Evolutionary conservation across 1,284 basidiomycete species (phyloP), one percentile per base, ranked within the genome.

Genomic region (Waitea zeae): DNA sequence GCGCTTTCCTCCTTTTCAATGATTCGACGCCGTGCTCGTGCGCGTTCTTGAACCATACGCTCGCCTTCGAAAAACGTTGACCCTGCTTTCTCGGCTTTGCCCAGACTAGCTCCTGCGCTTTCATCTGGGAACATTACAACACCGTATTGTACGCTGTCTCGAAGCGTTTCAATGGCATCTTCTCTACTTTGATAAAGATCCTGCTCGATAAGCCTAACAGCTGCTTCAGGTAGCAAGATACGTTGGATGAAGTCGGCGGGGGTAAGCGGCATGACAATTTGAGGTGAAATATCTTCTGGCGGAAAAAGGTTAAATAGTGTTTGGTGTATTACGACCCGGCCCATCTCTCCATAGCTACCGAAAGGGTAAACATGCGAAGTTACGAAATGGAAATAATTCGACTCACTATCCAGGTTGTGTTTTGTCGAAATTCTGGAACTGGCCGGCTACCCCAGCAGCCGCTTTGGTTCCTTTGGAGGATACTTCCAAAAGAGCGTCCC

Each of bases 401-500:
- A 58, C 81, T 58, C 47, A 86, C 82, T 86, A 86, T 58, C 82
- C 81, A 26, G 81, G 78, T 43, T 82, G 79, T 2, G 69, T 67
- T 53, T 71, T 79, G 44, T 80, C 67, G 45, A 86, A 86, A 43
- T 57, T 78, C 17, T 67, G 61, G 44, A 81, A 80, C 45, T 84
- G 81, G 2, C 67, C 78, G 31, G 61, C 65, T 32, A 81, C 64
- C 20, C 79, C 72, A 2, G 67, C 61, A 9, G 68, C 67, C n/a
- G 66, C 67, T 30, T 70, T 64, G 17, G 65, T 61, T 0, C 81
- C 81, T 36, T 71, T 68, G 42, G 56, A 55, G 48, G 64, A 65
- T 22, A 82, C 58, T 39, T 74, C 72, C 35, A 59, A 58, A 47
- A 70, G 59, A 5, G 74, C 49, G 18, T 81, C 74, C 31, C 47